Percentiles rank a stretch among this genome's conserved stretches.
Evolutionary conservation across 1,139 yeast genomes (phyloP).

Genomic region (Chernovozyma aurita): DNA sequence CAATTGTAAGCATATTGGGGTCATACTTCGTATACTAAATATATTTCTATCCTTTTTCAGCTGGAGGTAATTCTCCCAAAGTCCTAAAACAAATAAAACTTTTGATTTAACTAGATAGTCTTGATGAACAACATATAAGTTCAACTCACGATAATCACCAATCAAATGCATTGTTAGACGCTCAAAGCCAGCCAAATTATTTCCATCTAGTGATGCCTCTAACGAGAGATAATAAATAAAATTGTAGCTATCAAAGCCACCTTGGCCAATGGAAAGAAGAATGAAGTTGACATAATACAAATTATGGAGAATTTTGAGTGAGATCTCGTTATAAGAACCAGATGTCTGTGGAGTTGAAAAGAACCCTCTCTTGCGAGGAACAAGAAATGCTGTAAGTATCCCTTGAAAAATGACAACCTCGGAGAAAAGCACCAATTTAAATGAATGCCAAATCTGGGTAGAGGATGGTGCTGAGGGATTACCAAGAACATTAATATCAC

Average conservation of each 20-base stretch:
- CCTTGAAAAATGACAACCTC: conserved; percentile 56
- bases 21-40: conserved; percentile 30
- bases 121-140: conserved; percentile 28
- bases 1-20: conserved; percentile 40
- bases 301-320: conserved; percentile 35
- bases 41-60: conserved; percentile 15
- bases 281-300: conserved; percentile 56
- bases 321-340: conserved; percentile 23
- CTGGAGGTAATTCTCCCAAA: conserved; percentile 52
- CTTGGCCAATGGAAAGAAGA: conserved; percentile 57
- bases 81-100: conserved; percentile 51
- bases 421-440: conserved; percentile 47
- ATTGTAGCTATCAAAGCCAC: conserved; percentile 68
- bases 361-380: neutral
- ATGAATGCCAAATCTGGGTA: conserved; percentile 22
- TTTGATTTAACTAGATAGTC: conserved; percentile 43
- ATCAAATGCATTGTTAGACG: conserved; percentile 36
- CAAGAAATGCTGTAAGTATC: conserved; percentile 34
- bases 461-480: too few species aligned
- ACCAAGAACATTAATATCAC: neutral
- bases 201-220: conserved; percentile 37
- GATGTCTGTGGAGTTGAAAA: neutral
- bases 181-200: conserved; percentile 28
- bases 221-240: conserved; percentile 54
- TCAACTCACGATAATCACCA: conserved; percentile 34